Evolutionary conservation across 495 filamentous ascomycete genomes (phyloP).

Genomic region (Trichoderma erinaceum): DNA sequence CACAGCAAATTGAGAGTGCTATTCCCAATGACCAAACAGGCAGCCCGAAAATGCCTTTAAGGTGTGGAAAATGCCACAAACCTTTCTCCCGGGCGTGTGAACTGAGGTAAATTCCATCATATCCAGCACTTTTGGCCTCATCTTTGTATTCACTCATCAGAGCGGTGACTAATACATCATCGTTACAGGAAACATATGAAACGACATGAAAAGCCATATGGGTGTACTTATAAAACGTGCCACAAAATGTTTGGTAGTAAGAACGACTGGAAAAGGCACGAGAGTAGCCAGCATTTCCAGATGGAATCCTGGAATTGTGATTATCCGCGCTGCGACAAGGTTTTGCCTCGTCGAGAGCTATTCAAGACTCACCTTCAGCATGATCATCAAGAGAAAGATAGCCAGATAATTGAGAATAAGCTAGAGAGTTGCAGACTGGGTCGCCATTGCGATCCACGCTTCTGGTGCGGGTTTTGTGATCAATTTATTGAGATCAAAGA

Average conservation of each 20-base stretch:
- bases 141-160: not conserved
- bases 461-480: constrained; percentile 89
- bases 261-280: constrained; percentile 95
- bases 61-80: constrained; percentile 52
- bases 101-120: constrained; percentile 52
- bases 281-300: constrained; percentile 78
- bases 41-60: not conserved
- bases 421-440: constrained; percentile 56
- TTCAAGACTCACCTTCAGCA: constrained; percentile 56
- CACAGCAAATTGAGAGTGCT: not conserved
- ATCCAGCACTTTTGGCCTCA: not conserved
- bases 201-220: constrained; percentile 80
- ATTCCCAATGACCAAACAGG: not conserved
- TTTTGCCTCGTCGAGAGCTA: constrained; percentile 55
- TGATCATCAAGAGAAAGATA: constrained; percentile 43
- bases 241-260: constrained; percentile 82
- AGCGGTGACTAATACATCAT: not conserved
- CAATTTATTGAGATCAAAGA: constrained; percentile 50
- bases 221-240: constrained; percentile 73
- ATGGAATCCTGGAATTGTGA: constrained; percentile 73
- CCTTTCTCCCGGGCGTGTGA: constrained; percentile 56
- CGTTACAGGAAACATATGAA: constrained; percentile 73
- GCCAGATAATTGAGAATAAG: constrained; percentile 38
- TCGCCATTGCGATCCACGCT: constrained; percentile 59
- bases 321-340: constrained; percentile 45